These are phyloP conservation scores for Saccharomycopsis malanga DNA, from an alignment of 805 yeast genomes.

Conservation along the genomic window DNA sequence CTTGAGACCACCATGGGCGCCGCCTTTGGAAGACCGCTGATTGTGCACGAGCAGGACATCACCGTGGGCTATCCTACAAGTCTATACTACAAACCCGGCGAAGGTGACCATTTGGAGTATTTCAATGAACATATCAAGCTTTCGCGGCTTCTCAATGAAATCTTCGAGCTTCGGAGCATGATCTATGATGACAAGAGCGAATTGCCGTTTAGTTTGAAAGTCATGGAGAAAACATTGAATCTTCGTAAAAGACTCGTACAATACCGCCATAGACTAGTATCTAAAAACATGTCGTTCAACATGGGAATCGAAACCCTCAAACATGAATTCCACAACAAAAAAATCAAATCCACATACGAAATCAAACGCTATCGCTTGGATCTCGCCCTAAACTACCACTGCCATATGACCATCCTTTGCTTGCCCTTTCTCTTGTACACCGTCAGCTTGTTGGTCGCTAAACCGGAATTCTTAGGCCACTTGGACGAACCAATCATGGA, in stretches of 20 bases:
- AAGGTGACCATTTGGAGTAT: constrained; percentile 28
- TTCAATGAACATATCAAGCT: constrained; percentile 32
- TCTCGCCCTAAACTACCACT: constrained; percentile 36
- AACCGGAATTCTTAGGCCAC: constrained; percentile 31
- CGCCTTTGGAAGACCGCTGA: constrained; percentile 40
- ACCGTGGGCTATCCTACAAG: constrained; percentile 35
- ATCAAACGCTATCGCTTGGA: constrained; percentile 36
- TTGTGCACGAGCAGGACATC: constrained; percentile 39
- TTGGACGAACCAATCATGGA: constrained; percentile 38
- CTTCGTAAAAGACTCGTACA: constrained; percentile 31
- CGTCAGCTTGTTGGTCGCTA: constrained; percentile 26
- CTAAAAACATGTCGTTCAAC: constrained; percentile 4
- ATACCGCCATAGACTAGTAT: constrained; percentile 31
- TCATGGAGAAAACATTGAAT: constrained; percentile 35
- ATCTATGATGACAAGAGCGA: constrained; percentile 28
- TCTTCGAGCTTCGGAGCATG: constrained; percentile 34
- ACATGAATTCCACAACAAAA: constrained; percentile 28
- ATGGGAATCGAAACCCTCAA: constrained; percentile 25
- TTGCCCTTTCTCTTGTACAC: constrained; percentile 38
- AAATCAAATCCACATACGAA: constrained; percentile 20
- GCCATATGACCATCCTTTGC: constrained; percentile 35
- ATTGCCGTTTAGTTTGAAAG: constrained; percentile 32
- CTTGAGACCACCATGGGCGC: constrained; percentile 36
- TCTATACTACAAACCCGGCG: constrained; percentile 26
- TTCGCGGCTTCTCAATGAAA: constrained; percentile 34